A percentile compares a stretch with the other conserved stretches of the same genome.
These are phyloP conservation scores for Candida tammaniensis DNA, from an alignment of 805 yeast genomes.

Conservation along the genomic window DNA sequence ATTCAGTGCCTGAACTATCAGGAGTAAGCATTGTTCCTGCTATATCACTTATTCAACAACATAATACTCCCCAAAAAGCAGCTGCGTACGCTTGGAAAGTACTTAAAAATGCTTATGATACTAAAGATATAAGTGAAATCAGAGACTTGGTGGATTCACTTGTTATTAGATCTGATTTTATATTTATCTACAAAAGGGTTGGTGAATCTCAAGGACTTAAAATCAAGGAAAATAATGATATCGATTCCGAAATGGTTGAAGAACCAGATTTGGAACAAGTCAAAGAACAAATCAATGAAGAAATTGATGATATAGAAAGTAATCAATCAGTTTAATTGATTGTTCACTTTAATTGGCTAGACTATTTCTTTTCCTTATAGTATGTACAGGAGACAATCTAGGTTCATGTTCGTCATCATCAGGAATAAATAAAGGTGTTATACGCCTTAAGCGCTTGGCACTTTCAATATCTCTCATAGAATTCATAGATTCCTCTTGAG, in stretches of 20 bases:
- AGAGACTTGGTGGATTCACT: constrained; percentile 17
- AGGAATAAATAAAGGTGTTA: constrained; percentile 38
- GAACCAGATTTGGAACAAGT: constrained; percentile 15
- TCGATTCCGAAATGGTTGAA: constrained; percentile 7
- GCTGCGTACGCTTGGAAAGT: background rate
- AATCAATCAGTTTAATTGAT: background rate
- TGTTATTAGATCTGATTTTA: constrained; percentile 19
- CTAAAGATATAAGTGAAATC: constrained; percentile 7
- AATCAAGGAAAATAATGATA: constrained; percentile 5
- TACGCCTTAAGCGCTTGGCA: constrained; percentile 32
- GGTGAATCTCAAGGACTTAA: constrained; percentile 6
- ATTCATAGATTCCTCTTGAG: background rate
- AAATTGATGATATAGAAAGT: constrained; percentile 20
- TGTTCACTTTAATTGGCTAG: background rate
- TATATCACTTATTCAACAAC: constrained; percentile 9
- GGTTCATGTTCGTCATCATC: constrained; percentile 22
- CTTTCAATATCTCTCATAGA: constrained; percentile 20
- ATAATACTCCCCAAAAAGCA: constrained; percentile 5
- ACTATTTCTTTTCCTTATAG: constrained; percentile 23
- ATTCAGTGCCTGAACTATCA: constrained; percentile 19
- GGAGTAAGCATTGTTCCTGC: constrained; percentile 18
- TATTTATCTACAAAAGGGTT: constrained; percentile 29
- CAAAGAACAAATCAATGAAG: constrained; percentile 19
- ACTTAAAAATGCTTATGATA: constrained; percentile 2
- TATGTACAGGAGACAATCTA: constrained; percentile 28